These are phyloP conservation scores for Brasenia schreberi DNA, from an alignment of 164 flowering plant species.

Conservation along the genomic window DNA sequence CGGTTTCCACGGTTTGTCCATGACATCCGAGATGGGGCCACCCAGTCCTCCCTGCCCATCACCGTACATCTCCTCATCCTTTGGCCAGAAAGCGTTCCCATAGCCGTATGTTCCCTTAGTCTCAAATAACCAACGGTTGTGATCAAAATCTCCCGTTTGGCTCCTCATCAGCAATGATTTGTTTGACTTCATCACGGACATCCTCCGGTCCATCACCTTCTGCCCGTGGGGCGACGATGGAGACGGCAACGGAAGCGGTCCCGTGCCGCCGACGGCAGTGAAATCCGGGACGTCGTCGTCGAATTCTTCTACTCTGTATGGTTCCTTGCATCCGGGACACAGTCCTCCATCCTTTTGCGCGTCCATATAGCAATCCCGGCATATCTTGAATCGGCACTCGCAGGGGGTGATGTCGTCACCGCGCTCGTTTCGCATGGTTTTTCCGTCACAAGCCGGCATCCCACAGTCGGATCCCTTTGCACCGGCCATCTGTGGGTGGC, in stretches of 20 bases:
- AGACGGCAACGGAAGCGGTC: not conserved
- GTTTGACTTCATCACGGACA: constrained; percentile 41
- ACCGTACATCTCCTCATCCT: constrained; percentile 35
- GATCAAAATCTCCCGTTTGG: constrained; percentile 71
- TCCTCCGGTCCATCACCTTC: constrained; percentile 19
- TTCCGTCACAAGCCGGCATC: constrained; percentile 66
- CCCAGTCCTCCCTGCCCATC: constrained; percentile 2
- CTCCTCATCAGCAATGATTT: constrained; percentile 36
- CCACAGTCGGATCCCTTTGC: constrained; percentile 36
- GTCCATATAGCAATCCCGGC: constrained; percentile 62
- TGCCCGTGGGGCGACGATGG: not conserved
- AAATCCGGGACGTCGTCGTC: constrained; percentile 19
- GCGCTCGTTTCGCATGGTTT: constrained; percentile 51
- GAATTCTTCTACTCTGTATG: constrained; percentile 36
- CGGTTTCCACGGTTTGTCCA: constrained; percentile 79
- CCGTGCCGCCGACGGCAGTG: not conserved
- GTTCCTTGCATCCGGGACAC: constrained; percentile 78
- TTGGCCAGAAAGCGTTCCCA: constrained; percentile 62
- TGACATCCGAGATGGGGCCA: constrained; percentile 27
- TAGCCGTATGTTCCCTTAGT: constrained; percentile 69
- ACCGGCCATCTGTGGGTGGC: constrained; percentile 66
- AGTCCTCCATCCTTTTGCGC: constrained; percentile 45
- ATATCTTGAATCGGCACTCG: constrained; percentile 65
- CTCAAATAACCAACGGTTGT: constrained; percentile 70
- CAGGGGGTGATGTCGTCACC: constrained; percentile 53